Base-by-base conservation (phyloP, 2,329 filamentous ascomycete genomes). In the Fusarium poae region DNA sequence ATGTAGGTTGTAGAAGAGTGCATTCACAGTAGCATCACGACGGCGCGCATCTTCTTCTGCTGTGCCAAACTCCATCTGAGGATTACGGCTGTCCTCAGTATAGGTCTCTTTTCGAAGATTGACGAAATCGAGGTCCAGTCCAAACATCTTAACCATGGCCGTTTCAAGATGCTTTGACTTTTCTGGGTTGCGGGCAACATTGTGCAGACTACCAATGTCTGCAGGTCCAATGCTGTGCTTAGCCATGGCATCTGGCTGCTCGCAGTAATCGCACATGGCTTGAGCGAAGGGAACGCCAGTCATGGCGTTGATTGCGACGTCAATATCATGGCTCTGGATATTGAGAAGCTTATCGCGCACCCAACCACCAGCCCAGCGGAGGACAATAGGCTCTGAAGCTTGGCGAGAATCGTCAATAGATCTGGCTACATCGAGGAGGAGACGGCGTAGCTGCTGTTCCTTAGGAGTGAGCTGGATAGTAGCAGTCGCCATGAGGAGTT, bases 81-180 rank as follows among this genome's bases (percentile, higher is more conserved):
- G 95, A 74, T 97, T 97, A 35, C 96, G 89, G 75, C 92, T 97
- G 62, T 96, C 89, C n/a, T 93, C 90, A 1, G 90, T 87, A 73
- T 98, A 98, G 1, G 91, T 94, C 81, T 98, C 96, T 76, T 94
- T 97, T 45, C 95, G 88, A 46, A 98, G 83, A 77, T 98, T 99
- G 72, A 99, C 96, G 75, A 99, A 90, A 77, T 99, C 95, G 48
- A 97, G 87, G 75, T 98, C 95, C 49, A 97, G 85, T 1, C 92
- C 93, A 74, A 97, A 90, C 60, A 98, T 89, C 69, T 86, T 91
- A 25, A 92, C 93, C 12, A 93, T 97, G 49, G 93, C 92, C 0
- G 95, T 98, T 79, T 97, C 95, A 16, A 98, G 86, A 77, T 98
- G 93, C 81, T 98, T 98, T 21, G 94, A 97, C 81, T 97, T 97